Evolutionary conservation across 208 protist genomes (phyloP).

Genomic region (Angomonas desouzai): DNA sequence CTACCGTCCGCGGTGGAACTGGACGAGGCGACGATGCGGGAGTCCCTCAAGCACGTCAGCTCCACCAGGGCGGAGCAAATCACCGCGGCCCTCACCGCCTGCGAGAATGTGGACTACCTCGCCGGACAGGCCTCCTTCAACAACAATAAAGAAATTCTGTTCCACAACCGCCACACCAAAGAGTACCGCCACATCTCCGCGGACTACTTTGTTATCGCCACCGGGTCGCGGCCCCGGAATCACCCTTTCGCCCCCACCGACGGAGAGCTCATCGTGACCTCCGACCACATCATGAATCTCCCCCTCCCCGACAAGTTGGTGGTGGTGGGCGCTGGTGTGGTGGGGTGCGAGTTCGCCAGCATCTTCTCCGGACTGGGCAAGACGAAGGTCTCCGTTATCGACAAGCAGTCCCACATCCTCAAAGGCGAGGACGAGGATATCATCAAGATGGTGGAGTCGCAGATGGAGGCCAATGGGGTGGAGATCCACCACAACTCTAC

Average conservation of each 20-base stretch:
- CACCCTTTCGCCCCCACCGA: constrained; percentile 60
- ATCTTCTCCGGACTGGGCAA: constrained; percentile 63
- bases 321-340: constrained; percentile 64
- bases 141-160: constrained; percentile 45
- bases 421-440: constrained; percentile 69
- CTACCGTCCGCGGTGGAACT: constrained; percentile 39
- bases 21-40: constrained; percentile 52
- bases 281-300: constrained; percentile 67
- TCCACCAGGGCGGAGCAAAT: constrained; percentile 53
- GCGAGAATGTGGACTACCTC: constrained; percentile 42
- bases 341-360: constrained; percentile 78
- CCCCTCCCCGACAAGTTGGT: constrained; percentile 66
- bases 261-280: constrained; percentile 53
- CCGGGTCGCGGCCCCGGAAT: constrained; percentile 46
- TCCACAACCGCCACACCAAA: constrained; percentile 35
- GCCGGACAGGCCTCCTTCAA: constrained; percentile 54
- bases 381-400: constrained; percentile 71
- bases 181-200: constrained; percentile 55
- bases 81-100: constrained; percentile 30
- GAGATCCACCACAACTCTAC: constrained; percentile 65
- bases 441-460: constrained; percentile 29
- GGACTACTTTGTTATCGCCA: constrained; percentile 82
- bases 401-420: constrained; percentile 65
- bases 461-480: constrained; percentile 44
- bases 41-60: constrained; percentile 35